Evolutionary conservation across 257 asterid genomes (phyloP), one percentile per base, ranked within the genome.

Genomic region (Lycium ferocissimum): DNA sequence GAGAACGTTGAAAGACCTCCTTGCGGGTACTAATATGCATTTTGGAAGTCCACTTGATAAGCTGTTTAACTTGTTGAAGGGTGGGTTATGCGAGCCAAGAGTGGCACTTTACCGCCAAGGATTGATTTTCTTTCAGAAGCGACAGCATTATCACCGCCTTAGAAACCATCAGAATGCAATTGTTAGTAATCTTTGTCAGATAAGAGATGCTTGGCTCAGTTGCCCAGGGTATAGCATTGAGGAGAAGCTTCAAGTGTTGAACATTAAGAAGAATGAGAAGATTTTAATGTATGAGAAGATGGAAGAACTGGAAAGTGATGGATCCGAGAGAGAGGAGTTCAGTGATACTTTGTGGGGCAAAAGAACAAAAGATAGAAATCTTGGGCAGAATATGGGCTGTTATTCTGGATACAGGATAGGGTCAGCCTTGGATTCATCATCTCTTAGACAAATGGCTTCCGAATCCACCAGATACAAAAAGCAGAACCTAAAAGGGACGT

Each of bases 31-130:
- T 81, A 95, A 90, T 88, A 84, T 97, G 90, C 94, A 97, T 90
- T 97, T 95, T 79, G 99, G 99, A 6, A 95, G 92, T 87, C 99
- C 99, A 51, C 83, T 93, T 58, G 87, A 86, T 53, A 91, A 89
- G 85, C 85, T 97, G 89, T 97, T 92, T 87, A 91, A 91, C 88
- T 92, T 94, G 95, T 88, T 97, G 93, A 97, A 94, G 92, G 99
- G 97, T 73, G 99, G 99, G 18, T 83, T 93, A 84, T 95, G 98
- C 85, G 99, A 94, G 88, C 99, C 99, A 2, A 94, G 99, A 91
- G 98, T 94, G 85, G 98, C 99, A n/a, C 93, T 95, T 81, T 97
- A 97, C 82, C 91, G 97, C 84, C 98, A 95, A 91, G 99, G 99
- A 63, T 88, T 91, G 88, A 92, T 81, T 86, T 95, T 94, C 91